These are phyloP conservation scores for Macrotyloma uniflorum DNA, from an alignment of 306 rosid species.

Conservation along the genomic window DNA sequence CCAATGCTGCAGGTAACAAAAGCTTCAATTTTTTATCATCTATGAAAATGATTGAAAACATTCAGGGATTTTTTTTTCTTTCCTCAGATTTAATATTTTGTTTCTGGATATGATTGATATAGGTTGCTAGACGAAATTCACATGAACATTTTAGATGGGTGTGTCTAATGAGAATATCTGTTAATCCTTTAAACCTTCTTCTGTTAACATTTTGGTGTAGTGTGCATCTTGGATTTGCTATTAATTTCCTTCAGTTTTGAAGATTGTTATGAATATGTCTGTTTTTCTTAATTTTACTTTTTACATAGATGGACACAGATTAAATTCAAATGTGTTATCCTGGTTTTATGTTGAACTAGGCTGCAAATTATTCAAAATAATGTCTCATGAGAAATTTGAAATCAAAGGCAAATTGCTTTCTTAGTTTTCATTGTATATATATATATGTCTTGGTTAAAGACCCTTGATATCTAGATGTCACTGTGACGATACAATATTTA, in stretches of 20 bases:
- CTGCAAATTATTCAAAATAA: constrained; percentile 27
- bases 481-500: too few species aligned
- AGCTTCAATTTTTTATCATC: constrained; percentile 15
- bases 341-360: constrained; percentile 28
- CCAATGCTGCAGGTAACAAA: constrained; percentile 93
- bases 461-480: background rate
- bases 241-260: background rate
- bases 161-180: background rate
- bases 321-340: constrained; percentile 23
- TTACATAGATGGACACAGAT: background rate
- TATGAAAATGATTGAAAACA: constrained; percentile 16
- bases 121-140: constrained; percentile 15
- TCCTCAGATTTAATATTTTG: constrained; percentile 28
- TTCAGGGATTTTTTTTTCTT: constrained; percentile 27
- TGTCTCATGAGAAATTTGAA: constrained; percentile 1
- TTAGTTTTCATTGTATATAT: background rate
- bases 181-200: background rate
- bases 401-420: background rate
- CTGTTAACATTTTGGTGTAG: background rate
- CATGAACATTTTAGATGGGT: constrained; percentile 11
- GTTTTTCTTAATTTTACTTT: constrained; percentile 9
- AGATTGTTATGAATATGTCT: constrained; percentile 17
- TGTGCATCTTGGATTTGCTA: constrained; percentile 17
- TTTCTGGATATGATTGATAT: constrained; percentile 25
- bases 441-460: background rate